Percentiles rank a stretch among this genome's conserved stretches.
These are phyloP conservation scores for Kodamaea kakaduensis DNA, from an alignment of 805 yeast genomes.

Conservation along the genomic window DNA sequence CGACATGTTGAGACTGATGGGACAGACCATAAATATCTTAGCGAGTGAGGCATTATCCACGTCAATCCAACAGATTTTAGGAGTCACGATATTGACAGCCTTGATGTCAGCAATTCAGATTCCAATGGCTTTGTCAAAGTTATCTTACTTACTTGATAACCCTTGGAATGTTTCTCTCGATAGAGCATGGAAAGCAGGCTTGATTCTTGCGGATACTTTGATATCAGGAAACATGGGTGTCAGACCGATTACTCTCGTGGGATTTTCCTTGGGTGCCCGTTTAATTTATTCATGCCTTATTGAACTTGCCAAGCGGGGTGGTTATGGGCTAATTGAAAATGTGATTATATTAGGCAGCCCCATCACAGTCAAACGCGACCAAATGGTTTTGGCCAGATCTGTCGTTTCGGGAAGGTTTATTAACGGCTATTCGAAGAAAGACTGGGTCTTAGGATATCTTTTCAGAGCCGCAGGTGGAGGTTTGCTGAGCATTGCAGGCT, in stretches of 20 bases:
- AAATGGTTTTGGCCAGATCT: conserved; percentile 70
- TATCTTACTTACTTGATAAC: conserved; percentile 85
- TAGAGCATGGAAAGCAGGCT: conserved; percentile 96
- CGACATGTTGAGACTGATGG: conserved; percentile 91
- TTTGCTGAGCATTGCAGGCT: conserved; percentile 83
- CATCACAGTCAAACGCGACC: conserved; percentile 71
- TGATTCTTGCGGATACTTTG: conserved; percentile 84
- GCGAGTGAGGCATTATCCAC: conserved; percentile 93
- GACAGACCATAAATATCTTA: conserved; percentile 89
- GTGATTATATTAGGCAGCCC: conserved; percentile 89
- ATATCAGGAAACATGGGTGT: conserved; percentile 85
- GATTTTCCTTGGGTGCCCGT: conserved; percentile 91
- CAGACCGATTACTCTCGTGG: conserved; percentile 87
- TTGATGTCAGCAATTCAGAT: conserved; percentile 89
- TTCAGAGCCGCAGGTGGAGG: conserved; percentile 97
- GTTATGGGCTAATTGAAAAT: conserved; percentile 83
- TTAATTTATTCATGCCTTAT: conserved; percentile 85
- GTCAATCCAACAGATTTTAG: conserved; percentile 91
- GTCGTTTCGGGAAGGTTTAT: conserved; percentile 87
- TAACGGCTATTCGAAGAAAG: conserved; percentile 87
- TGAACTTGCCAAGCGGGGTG: conserved; percentile 81
- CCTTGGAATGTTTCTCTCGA: conserved; percentile 98
- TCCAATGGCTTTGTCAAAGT: conserved; percentile 86
- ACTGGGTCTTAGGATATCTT: conserved; percentile 93
- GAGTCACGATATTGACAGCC: conserved; percentile 84